These are phyloP conservation scores for Ophiocordyceps camponoti-floridani DNA, from an alignment of 2,329 filamentous ascomycete genomes.

Conservation along the genomic window DNA sequence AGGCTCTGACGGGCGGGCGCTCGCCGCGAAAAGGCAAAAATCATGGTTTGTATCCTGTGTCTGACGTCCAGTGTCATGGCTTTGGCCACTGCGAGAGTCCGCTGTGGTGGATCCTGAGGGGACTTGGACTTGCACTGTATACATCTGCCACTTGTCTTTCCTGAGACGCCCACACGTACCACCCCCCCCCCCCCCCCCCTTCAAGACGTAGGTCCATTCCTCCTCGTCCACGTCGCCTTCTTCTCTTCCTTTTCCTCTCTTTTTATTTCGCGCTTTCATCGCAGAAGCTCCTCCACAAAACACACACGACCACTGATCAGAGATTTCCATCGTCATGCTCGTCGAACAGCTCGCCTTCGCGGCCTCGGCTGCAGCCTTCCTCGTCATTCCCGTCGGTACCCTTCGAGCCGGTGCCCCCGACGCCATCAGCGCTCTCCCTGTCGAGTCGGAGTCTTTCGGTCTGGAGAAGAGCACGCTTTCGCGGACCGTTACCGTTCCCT, in stretches of 20 bases:
- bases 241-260: neutral
- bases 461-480: slow-evolving; percentile 14
- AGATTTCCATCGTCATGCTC: slow-evolving; percentile 11
- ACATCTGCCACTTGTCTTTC: too few relatives aligned
- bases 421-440: slow-evolving; percentile 21
- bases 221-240: too few relatives aligned
- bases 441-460: slow-evolving; percentile 17
- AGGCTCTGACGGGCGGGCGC: too few relatives aligned
- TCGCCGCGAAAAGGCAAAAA: too few relatives aligned
- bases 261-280: neutral
- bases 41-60: too few relatives aligned
- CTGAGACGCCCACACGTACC: neutral
- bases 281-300: neutral
- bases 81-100: too few relatives aligned
- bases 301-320: neutral
- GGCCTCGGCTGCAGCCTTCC: slow-evolving; percentile 24
- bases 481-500: slow-evolving; percentile 30
- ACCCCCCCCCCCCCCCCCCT: neutral
- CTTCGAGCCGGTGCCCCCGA: too few relatives aligned
- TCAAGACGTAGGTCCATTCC: neutral
- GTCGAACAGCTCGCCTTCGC: slow-evolving; percentile 14
- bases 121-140: too few relatives aligned
- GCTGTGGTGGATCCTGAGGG: too few relatives aligned
- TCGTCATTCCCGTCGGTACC: slow-evolving; percentile 33
- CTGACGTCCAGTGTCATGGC: too few relatives aligned